Conservation (phyloP, 495 filamentous ascomycete genomes). For the Penicillium diatomitis region DNA sequence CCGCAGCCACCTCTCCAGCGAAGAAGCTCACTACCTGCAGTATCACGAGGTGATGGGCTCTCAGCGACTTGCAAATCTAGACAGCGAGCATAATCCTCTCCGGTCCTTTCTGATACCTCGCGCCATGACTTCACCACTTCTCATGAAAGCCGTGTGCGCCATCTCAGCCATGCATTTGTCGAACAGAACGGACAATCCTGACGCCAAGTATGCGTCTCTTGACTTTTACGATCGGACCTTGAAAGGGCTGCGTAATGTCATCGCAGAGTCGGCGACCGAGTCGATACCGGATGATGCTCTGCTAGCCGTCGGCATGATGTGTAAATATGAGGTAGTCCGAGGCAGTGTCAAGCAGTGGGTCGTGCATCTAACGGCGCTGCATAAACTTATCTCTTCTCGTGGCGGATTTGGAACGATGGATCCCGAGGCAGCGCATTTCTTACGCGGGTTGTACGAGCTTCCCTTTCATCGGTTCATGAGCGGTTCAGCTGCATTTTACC, state of each 20-base stretch:
- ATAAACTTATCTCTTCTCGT: conserved; percentile 29
- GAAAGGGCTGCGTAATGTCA: conserved; percentile 22
- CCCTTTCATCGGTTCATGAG: background rate
- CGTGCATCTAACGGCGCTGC: conserved; percentile 32
- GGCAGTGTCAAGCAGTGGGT: conserved; percentile 38
- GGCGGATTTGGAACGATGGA: conserved; percentile 28
- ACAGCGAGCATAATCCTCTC: conserved; percentile 34
- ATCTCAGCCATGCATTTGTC: conserved; percentile 35
- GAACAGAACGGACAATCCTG: conserved; percentile 23
- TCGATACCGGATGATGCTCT: conserved; percentile 27
- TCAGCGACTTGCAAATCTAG: conserved; percentile 32
- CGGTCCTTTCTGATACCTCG: conserved; percentile 34
- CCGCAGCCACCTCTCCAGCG: conserved; percentile 24
- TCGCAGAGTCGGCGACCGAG: conserved; percentile 14
- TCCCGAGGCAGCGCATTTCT: conserved; percentile 27
- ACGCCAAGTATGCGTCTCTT: conserved; percentile 24
- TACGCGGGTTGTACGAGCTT: conserved; percentile 30
- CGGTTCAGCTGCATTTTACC: no score
- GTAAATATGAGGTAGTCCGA: conserved; percentile 37
- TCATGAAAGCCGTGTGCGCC: conserved; percentile 36
- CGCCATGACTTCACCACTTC: conserved; percentile 32
- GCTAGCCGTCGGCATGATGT: conserved; percentile 33
- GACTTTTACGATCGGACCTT: conserved; percentile 33
- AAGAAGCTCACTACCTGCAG: conserved; percentile 36
- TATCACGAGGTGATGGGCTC: conserved; percentile 36